Evolutionary conservation across 2,329 filamentous ascomycete species (phyloP).

Genomic region (Pseudophaeomoniella oleicola): DNA sequence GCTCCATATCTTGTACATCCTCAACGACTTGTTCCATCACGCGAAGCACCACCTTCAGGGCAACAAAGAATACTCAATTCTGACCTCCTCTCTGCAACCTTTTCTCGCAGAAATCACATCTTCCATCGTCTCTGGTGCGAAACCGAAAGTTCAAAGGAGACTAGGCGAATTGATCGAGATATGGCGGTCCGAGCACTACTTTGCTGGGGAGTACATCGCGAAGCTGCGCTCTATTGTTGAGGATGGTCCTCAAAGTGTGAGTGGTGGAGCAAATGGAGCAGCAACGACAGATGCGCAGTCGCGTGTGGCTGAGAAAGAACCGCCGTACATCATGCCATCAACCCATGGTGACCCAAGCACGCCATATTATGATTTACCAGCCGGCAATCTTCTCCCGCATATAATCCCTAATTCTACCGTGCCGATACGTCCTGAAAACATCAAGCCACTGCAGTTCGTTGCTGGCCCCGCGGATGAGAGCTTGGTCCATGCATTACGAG

Average conservation of each 20-base stretch:
- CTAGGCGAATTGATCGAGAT: conserved; percentile 49
- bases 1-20: conserved; percentile 61
- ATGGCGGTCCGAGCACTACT: conserved; percentile 57
- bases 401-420: conserved; percentile 61
- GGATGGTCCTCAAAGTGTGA: too few relatives aligned
- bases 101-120: conserved; percentile 48
- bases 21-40: conserved; percentile 68
- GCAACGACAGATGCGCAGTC: conserved; percentile 5
- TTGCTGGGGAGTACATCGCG: conserved; percentile 36
- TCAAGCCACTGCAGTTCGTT: conserved; percentile 57
- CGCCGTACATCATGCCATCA: conserved; percentile 57
- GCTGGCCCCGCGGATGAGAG: conserved; percentile 52
- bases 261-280: conserved; percentile 16
- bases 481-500: conserved; percentile 55
- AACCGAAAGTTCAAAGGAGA: conserved; percentile 52
- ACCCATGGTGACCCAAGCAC: conserved; percentile 60
- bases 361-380: conserved; percentile 71
- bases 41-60: conserved; percentile 34
- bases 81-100: conserved; percentile 43
- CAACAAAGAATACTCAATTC: conserved; percentile 15
- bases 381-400: conserved; percentile 65
- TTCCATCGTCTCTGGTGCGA: conserved; percentile 36
- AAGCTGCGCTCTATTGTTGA: conserved; percentile 46
- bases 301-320: conserved; percentile 27
- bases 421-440: conserved; percentile 55